Evolutionary conservation across 345 rosid species (phyloP).

Genomic region (Carallia pectinifolia): DNA sequence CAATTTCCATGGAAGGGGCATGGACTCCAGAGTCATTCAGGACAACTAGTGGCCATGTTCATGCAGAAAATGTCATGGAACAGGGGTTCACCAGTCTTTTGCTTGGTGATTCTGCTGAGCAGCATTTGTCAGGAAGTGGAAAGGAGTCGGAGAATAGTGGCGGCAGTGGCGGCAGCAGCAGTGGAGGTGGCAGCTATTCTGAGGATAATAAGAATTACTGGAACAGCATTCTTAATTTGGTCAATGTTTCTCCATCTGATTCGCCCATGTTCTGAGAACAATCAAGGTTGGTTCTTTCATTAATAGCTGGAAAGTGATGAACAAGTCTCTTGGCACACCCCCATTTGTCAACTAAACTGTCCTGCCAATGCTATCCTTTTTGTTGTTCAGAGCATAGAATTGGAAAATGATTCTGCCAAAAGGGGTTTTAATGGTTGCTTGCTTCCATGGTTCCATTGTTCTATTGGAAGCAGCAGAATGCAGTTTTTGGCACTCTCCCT

Average conservation of each 20-base stretch:
- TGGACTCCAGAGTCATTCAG: conserved; percentile 49
- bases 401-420: not conserved
- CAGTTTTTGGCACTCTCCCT: conserved; percentile 3
- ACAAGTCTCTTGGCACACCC: not conserved
- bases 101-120: conserved; percentile 48
- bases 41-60: conserved; percentile 10
- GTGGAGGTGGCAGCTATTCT: conserved; percentile 38
- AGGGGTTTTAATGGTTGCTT: not conserved
- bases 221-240: conserved; percentile 90
- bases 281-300: not conserved
- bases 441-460: not conserved
- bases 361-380: not conserved
- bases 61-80: conserved; percentile 35
- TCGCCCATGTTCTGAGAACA: conserved; percentile 58
- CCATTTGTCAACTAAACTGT: not conserved
- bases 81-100: conserved; percentile 81
- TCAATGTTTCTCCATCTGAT: conserved; percentile 75
- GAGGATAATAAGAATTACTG: conserved; percentile 93
- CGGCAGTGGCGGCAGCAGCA: conserved; percentile 14
- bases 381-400: not conserved
- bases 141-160: conserved; percentile 43
- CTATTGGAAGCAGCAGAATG: conserved; percentile 12
- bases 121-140: conserved; percentile 41
- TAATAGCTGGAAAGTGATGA: not conserved
- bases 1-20: conserved; percentile 46